These are phyloP conservation scores for Rutstroemia sp. DNA, from an alignment of 2,329 filamentous ascomycete species.

Conservation along the genomic window DNA sequence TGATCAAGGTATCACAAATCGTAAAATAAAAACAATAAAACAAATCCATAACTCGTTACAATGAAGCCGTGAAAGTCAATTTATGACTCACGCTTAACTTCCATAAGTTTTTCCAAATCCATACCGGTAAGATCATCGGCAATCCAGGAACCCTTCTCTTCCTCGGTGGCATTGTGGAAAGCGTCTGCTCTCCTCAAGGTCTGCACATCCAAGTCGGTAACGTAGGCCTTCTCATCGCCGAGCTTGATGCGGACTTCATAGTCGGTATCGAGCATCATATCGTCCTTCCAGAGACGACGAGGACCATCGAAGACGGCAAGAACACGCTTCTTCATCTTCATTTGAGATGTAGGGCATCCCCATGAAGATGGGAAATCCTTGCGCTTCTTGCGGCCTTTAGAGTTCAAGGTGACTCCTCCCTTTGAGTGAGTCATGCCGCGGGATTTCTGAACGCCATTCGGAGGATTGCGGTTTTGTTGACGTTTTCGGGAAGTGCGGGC, in stretches of 20 bases:
- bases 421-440: conserved; percentile 72
- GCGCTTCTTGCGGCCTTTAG: conserved; percentile 74
- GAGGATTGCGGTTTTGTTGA: conserved; percentile 26
- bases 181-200: conserved; percentile 84
- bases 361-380: conserved; percentile 91
- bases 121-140: conserved; percentile 61
- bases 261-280: conserved; percentile 96
- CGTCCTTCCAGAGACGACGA: conserved; percentile 88
- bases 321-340: conserved; percentile 98
- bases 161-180: conserved; percentile 69
- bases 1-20: too few species aligned
- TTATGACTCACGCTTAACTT: conserved; percentile 28
- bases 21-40: conserved; percentile 1
- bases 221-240: conserved; percentile 55
- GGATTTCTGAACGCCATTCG: conserved; percentile 55
- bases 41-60: conserved; percentile 1
- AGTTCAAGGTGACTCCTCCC: conserved; percentile 56
- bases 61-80: neutral
- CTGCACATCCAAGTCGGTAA: conserved; percentile 89
- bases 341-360: conserved; percentile 86
- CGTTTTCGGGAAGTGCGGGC: conserved; percentile 35
- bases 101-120: conserved; percentile 53
- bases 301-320: conserved; percentile 86
- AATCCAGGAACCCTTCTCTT: conserved; percentile 83
- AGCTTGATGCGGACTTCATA: conserved; percentile 87